A percentile compares a stretch with the other conserved stretches of the same genome.
Conservation (phyloP, 768 basidiomycete species). For the Psilocybe azurescens region DNA sequence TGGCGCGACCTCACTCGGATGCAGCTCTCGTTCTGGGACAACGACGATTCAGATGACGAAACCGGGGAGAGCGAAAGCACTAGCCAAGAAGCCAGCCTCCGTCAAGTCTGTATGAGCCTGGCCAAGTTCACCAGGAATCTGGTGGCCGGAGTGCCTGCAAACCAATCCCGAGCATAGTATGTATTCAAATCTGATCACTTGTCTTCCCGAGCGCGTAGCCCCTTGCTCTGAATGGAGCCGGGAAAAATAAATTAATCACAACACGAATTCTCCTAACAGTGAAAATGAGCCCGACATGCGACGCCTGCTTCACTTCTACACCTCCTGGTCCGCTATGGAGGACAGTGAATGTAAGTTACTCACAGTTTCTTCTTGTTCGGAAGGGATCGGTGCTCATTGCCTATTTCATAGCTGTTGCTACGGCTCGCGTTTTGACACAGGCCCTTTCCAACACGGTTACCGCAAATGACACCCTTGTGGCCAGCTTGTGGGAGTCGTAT, state of each 20-base stretch:
- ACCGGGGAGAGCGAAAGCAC: slow-evolving; percentile 24
- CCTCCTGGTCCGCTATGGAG: slow-evolving; percentile 75
- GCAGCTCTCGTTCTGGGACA: slow-evolving; percentile 58
- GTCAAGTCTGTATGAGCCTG: slow-evolving; percentile 51
- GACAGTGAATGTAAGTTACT: slow-evolving; percentile 56
- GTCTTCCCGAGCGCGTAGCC: slow-evolving; percentile 4
- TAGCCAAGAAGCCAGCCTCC: slow-evolving; percentile 38
- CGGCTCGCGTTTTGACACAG: slow-evolving; percentile 75
- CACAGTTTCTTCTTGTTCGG: slow-evolving; percentile 6
- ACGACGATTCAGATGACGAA: slow-evolving; percentile 49
- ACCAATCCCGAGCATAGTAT: slow-evolving; percentile 79
- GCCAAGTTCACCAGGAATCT: slow-evolving; percentile 87
- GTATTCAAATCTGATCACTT: slow-evolving; percentile 32
- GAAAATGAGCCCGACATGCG: slow-evolving; percentile 75
- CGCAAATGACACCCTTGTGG: slow-evolving; percentile 61
- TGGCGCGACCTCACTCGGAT: slow-evolving; percentile 59
- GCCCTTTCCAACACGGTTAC: slow-evolving; percentile 87
- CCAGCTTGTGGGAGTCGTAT: slow-evolving; percentile 67
- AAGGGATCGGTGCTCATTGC: slow-evolving; percentile 15
- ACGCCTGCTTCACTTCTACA: slow-evolving; percentile 70
- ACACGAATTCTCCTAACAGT: slow-evolving; percentile 40
- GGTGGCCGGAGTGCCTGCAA: slow-evolving; percentile 73
- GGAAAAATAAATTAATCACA: slow-evolving; percentile 8
- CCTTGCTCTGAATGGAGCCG: slow-evolving; percentile 8
- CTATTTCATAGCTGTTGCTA: slow-evolving; percentile 55